phyloP scores from a whole-genome alignment of 2,329 filamentous ascomycete genomes.

The Exserohilum turcica region DNA sequence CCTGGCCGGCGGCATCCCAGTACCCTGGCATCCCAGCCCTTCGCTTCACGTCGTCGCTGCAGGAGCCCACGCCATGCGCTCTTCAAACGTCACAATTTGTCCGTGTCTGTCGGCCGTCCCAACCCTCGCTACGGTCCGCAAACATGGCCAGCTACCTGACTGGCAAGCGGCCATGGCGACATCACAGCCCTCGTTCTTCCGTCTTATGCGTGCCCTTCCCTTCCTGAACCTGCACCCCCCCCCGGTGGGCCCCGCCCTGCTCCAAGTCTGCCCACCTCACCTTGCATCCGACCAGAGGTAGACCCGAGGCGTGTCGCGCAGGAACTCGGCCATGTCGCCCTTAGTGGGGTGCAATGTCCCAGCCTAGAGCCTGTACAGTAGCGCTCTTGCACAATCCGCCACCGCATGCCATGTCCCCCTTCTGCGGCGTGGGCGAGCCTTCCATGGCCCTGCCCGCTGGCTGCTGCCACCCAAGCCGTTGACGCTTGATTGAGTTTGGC shows the following conservation, averaged over 20 bases:
- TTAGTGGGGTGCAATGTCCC: constrained; percentile 22
- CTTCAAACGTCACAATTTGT: constrained; percentile 27
- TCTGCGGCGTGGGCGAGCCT: constrained; percentile 18
- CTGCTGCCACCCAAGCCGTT: constrained; percentile 24
- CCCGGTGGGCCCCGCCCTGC: constrained; percentile 17
- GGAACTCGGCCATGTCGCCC: constrained; percentile 23
- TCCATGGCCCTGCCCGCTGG: constrained; percentile 6
- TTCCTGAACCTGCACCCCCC: constrained; percentile 17
- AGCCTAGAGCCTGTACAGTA: constrained; percentile 26
- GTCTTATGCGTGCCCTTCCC: constrained; percentile 6
- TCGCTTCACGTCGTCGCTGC: constrained; percentile 23
- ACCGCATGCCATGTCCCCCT: constrained; percentile 17
- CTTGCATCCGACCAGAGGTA: constrained; percentile 23
- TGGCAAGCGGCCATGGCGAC: constrained; percentile 18
- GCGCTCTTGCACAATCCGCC: constrained; percentile 31
- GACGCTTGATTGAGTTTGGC: constrained; percentile 16
- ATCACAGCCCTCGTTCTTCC: constrained; percentile 13
- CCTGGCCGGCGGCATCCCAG: not conserved
- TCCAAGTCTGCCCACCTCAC: constrained; percentile 14
- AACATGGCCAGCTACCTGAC: constrained; percentile 13
- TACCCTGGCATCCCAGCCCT: constrained; percentile 11
- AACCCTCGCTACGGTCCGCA: constrained; percentile 25
- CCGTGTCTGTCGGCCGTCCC: constrained; percentile 18
- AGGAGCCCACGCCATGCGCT: constrained; percentile 22
- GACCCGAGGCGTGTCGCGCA: constrained; percentile 29